Evolutionary conservation across 2,329 filamentous ascomycete genomes (phyloP).

Genomic region (Monilinia vaccinii-corymbosi): DNA sequence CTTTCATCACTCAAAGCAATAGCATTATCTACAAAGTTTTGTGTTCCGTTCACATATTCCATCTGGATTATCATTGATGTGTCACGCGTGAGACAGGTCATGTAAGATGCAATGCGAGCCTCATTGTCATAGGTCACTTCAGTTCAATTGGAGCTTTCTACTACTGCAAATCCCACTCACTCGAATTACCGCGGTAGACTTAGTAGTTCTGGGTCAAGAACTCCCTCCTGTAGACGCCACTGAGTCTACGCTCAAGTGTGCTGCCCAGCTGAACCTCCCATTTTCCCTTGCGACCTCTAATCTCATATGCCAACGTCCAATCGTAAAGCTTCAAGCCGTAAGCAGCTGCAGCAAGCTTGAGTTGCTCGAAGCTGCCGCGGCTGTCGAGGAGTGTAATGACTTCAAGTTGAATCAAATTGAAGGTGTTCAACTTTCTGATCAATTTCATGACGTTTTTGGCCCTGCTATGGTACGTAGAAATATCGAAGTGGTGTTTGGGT

Average conservation of each 20-base stretch:
- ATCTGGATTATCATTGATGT: too few relatives aligned
- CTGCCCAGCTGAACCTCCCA: background rate
- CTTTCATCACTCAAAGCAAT: too few relatives aligned
- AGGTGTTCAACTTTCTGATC: background rate
- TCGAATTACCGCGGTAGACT: too few relatives aligned
- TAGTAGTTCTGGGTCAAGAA: background rate
- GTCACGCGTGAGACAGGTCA: too few relatives aligned
- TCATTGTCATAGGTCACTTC: too few relatives aligned
- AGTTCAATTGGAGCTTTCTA: background rate
- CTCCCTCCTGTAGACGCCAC: background rate
- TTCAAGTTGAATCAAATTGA: background rate
- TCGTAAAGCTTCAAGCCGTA: background rate
- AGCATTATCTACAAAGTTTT: too few relatives aligned
- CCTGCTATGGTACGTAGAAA: background rate
- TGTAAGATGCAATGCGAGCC: too few relatives aligned
- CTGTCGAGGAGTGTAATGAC: background rate
- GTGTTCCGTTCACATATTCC: too few relatives aligned
- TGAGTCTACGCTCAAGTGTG: background rate
- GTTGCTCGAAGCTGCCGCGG: background rate
- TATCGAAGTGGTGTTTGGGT: background rate
- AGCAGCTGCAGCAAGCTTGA: background rate
- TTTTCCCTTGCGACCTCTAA: background rate
- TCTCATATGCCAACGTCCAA: background rate
- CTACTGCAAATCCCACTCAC: fast-evolving
- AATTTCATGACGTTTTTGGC: background rate